Conservation (phyloP, 371 early-diverging fungal species). For the Encephalitozoon cuniculi region DNA sequence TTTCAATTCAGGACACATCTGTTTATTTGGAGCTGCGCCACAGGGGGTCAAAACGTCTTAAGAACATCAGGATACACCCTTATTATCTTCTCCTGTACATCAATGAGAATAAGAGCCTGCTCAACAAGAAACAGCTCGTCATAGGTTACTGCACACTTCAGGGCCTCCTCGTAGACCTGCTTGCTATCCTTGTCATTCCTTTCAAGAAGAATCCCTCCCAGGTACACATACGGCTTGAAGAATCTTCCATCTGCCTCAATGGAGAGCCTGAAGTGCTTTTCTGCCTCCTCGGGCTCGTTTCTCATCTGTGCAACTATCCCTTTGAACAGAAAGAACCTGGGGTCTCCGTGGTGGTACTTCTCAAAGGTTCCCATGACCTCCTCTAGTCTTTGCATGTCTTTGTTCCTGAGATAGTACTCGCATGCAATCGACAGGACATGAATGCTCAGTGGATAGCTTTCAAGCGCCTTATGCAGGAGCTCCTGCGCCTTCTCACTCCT, state of each 20-base stretch:
- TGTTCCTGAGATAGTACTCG: slow-evolving; percentile 11
- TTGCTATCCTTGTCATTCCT: neutral
- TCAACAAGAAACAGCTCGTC: slow-evolving; percentile 8
- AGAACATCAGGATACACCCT: neutral
- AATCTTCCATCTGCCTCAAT: neutral
- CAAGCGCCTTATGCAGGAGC: neutral
- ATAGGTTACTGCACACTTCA: slow-evolving; percentile 8
- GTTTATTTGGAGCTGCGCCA: neutral
- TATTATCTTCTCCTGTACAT: slow-evolving; percentile 19
- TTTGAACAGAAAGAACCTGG: neutral
- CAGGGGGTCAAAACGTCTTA: neutral
- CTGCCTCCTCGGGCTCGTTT: neutral
- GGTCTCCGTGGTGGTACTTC: neutral
- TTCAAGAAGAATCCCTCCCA: slow-evolving; percentile 16
- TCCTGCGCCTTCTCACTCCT: neutral
- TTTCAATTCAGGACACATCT: neutral
- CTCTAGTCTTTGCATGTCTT: neutral
- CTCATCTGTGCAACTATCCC: neutral
- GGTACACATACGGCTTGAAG: slow-evolving; percentile 28
- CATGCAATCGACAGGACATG: neutral
- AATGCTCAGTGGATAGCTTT: neutral
- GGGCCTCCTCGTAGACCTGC: neutral
- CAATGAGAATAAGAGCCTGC: slow-evolving; percentile 16
- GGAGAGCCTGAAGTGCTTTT: neutral
- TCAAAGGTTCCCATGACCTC: neutral